Evolutionary conservation across 176 grass and related monocot genomes (phyloP), one percentile per base, ranked within the genome.

Genomic region (Ananas comosus): DNA sequence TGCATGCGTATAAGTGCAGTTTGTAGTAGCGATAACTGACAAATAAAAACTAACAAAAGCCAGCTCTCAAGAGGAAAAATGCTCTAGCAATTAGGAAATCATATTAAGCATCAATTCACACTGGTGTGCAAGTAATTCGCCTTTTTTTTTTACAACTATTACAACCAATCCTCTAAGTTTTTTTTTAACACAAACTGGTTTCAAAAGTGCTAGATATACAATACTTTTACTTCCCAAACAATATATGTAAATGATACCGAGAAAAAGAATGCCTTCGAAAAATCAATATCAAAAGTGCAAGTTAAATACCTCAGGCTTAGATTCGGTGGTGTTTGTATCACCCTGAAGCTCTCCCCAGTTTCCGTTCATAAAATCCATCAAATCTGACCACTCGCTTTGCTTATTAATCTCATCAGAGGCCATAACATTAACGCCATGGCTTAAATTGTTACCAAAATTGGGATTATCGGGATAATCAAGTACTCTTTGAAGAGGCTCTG

Each of bases 391-490:
- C 82, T 88, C 86, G 49, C 54, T 79, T 72, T 82, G 79, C 68
- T 85, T 85, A 49, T 64, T 73, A 28, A 89, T 73, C 52, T 89
- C 82, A 69, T 82, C 82, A 53, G 82, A 64, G 64, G 42, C 69
- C 25, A 16, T 76, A 69, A 85, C 48, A 69, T 64, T 72, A 66
- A 24, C 73, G 72, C 17, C 79, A 51, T 52, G 17, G 50, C 50
- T 52, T 22, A 80, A 69, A 77, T 70, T 85, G 65, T 79, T 82
- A 52, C 47, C 77, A 58, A 18, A 51, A 70, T 79, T 64, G 57
- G 76, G 50, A 89, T 79, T 78, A 69, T 74, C 86, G 0, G 82
- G 21, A 48, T 72, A 89, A 85, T 16, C 82, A 81, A 85, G 75
- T 28, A 85, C 68, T 68, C 25, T 58, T 0, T 85, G 80, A 72